Evolutionary conservation across 1,284 basidiomycete species (phyloP).

Genomic region (Cryptococcus sp.): DNA sequence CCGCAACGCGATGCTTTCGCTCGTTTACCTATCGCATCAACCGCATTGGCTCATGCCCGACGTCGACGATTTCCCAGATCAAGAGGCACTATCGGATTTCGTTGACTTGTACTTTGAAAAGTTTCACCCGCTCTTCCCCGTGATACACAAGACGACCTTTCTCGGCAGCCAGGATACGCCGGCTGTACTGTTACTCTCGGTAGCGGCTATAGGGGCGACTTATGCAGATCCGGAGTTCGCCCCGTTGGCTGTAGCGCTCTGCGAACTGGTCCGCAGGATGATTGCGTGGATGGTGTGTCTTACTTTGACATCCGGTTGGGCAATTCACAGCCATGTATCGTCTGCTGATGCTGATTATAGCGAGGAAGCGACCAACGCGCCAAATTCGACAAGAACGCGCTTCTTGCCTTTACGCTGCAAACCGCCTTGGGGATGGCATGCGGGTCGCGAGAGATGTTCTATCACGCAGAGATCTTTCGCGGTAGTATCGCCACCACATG

Average conservation of each 20-base stretch:
- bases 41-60: constrained; percentile 38
- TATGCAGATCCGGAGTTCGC: constrained; percentile 36
- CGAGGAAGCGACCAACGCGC: constrained; percentile 40
- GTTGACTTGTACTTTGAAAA: constrained; percentile 45
- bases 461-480: constrained; percentile 40
- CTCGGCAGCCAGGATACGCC: constrained; percentile 26
- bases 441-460: constrained; percentile 41
- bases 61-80: constrained; percentile 39
- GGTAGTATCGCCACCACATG: constrained; percentile 36
- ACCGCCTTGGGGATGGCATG: constrained; percentile 33
- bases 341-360: constrained; percentile 14
- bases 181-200: constrained; percentile 37
- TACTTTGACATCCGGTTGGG: no score
- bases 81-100: constrained; percentile 37
- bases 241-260: constrained; percentile 36
- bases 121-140: constrained; percentile 43
- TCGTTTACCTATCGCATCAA: constrained; percentile 42
- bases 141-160: constrained; percentile 41
- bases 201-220: constrained; percentile 38
- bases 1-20: constrained; percentile 40
- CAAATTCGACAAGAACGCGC: constrained; percentile 34
- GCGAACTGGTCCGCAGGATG: constrained; percentile 38
- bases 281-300: constrained; percentile 38
- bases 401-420: constrained; percentile 33
- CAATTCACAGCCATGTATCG: not conserved